Conservation (phyloP, 2,329 filamentous ascomycete genomes). For the Botryotinia narcissicola region DNA sequence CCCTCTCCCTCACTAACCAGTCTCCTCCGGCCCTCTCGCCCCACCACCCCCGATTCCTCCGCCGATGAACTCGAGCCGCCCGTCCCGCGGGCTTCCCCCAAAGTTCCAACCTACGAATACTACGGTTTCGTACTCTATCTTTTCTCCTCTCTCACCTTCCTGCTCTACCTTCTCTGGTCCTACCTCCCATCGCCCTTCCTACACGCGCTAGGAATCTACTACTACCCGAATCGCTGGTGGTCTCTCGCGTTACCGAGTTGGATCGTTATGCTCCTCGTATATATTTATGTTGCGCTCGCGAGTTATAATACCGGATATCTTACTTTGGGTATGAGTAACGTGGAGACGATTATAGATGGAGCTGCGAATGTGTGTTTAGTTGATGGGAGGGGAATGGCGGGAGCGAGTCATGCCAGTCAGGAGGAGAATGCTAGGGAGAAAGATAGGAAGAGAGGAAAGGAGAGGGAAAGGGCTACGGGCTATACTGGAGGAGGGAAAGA, state of each 20-base stretch:
- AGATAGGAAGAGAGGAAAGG: constrained; percentile 37
- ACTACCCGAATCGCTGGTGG: constrained; percentile 99
- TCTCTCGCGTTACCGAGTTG: constrained; percentile 87
- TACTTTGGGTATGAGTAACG: constrained; percentile 72
- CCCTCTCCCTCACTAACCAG: too few relatives aligned
- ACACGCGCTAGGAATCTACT: constrained; percentile 89
- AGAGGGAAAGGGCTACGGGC: constrained; percentile 17
- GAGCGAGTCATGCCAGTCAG: constrained; percentile 42
- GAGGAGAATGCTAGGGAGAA: constrained; percentile 29
- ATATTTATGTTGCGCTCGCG: constrained; percentile 91
- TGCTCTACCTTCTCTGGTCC: constrained; percentile 67
- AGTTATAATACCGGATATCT: constrained; percentile 87
- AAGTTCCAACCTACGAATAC: constrained; percentile 99
- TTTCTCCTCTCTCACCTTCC: constrained; percentile 77
- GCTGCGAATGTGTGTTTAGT: constrained; percentile 82
- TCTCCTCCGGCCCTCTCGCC: constrained; percentile 83
- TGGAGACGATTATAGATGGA: constrained; percentile 91
- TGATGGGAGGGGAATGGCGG: constrained; percentile 59
- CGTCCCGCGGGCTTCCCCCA: constrained; percentile 80
- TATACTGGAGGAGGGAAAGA: constrained; percentile 38
- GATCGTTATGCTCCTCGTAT: constrained; percentile 82
- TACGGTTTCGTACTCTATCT: constrained; percentile 98
- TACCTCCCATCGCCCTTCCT: constrained; percentile 91
- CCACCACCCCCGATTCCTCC: constrained; percentile 87
- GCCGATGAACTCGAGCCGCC: constrained; percentile 73